These are phyloP conservation scores for Phoenix roebelenii DNA, from an alignment of 176 grass and related monocot genomes.

Conservation along the genomic window DNA sequence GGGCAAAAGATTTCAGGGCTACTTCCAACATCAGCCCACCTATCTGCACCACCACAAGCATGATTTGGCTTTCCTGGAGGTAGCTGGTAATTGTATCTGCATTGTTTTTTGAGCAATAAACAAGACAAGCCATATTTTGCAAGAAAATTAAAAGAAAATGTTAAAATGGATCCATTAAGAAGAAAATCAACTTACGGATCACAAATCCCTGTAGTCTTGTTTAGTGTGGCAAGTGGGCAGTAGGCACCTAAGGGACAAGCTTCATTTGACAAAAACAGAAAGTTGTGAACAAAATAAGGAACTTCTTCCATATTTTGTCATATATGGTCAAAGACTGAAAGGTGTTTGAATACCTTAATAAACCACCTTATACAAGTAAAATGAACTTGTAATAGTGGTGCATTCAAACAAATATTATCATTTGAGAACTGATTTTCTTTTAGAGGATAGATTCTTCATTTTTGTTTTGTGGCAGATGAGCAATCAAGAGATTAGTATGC, in stretches of 20 bases:
- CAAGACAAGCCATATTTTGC: conserved; percentile 5
- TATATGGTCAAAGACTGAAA: too few relatives aligned
- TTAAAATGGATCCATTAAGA: background rate
- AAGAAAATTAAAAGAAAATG: conserved; percentile 13
- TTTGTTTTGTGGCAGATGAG: too few relatives aligned
- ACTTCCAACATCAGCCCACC: conserved; percentile 61
- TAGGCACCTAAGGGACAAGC: conserved; percentile 88
- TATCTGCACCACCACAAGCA: conserved; percentile 63
- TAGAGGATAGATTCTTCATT: too few relatives aligned
- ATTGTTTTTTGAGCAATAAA: conserved; percentile 8
- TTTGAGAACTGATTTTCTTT: too few relatives aligned
- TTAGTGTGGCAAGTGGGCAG: conserved; percentile 52
- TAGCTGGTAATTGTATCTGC: conserved; percentile 81
- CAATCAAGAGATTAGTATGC: too few relatives aligned
- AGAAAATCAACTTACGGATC: conserved; percentile 67
- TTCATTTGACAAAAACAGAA: conserved; percentile 5
- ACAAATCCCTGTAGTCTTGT: conserved; percentile 54
- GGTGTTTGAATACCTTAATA: too few relatives aligned
- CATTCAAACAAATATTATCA: too few relatives aligned
- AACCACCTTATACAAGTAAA: too few relatives aligned
- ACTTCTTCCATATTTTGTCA: too few relatives aligned
- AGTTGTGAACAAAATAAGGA: too few relatives aligned
- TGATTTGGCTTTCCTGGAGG: conserved; percentile 36
- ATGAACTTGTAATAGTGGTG: too few relatives aligned
- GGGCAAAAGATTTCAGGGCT: conserved; percentile 78